Percentiles rank a stretch among this genome's conserved stretches.
Conservation (phyloP, 75 land plant species). For the Chamaecyparis obtusa region DNA sequence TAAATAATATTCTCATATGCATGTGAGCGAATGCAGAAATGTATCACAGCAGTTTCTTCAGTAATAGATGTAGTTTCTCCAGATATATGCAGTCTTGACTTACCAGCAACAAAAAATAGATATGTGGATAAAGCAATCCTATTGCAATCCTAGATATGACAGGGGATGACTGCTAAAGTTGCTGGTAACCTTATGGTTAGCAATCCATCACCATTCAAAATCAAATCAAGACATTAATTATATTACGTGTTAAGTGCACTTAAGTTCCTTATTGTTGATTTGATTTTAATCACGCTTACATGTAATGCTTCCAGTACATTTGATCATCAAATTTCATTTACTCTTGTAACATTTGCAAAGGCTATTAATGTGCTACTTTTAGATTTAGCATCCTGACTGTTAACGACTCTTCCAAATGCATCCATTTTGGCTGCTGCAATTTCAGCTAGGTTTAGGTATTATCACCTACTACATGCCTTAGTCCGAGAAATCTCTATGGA, state of each 20-base stretch:
- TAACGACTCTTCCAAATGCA: background rate
- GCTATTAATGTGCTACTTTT: background rate
- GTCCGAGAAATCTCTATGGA: background rate
- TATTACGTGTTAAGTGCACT: background rate
- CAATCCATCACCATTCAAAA: too few species aligned
- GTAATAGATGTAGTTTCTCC: background rate
- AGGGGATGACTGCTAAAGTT: background rate
- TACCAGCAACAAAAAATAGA: background rate
- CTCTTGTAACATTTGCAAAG: background rate
- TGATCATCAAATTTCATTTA: too few species aligned
- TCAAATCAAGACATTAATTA: background rate
- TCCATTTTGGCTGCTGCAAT: background rate
- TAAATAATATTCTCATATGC: too few species aligned
- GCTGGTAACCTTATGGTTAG: background rate
- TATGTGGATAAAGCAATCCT: background rate
- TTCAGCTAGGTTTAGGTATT: background rate
- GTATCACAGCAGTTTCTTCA: too few species aligned
- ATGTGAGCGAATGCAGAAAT: background rate
- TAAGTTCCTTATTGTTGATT: background rate
- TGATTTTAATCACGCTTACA: background rate
- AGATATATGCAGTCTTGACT: too few species aligned
- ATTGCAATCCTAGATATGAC: background rate
- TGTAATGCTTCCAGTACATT: background rate
- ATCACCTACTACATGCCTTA: background rate
- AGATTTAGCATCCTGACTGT: background rate